phyloP scores from a whole-genome alignment of 2,329 filamentous ascomycete genomes.

The Trichoderma koningii region DNA sequence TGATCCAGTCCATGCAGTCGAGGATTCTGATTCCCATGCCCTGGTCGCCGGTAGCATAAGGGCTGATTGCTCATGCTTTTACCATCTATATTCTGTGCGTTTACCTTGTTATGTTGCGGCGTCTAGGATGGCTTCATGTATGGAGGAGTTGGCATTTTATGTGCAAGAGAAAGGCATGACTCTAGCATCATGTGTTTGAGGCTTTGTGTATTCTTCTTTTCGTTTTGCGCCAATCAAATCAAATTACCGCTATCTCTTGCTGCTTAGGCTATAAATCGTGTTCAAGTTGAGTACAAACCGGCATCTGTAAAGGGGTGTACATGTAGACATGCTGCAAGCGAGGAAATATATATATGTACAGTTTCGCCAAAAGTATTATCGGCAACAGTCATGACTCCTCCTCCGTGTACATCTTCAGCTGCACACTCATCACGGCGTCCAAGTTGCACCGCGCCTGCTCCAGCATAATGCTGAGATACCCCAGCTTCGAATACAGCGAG shows the following conservation, averaged over 20 bases:
- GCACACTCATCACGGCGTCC: slow-evolving; percentile 73
- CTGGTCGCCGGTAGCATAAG: slow-evolving; percentile 87
- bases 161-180: slow-evolving; percentile 20
- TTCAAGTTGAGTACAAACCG: neutral
- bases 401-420: slow-evolving; percentile 31
- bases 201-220: neutral
- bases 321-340: neutral
- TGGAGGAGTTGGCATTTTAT: slow-evolving; percentile 30
- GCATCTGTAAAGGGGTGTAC: neutral
- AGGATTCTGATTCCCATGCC: slow-evolving; percentile 91
- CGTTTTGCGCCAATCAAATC: neutral
- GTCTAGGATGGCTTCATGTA: slow-evolving; percentile 35
- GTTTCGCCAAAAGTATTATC: neutral
- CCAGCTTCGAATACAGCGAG: slow-evolving; percentile 79
- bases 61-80: neutral
- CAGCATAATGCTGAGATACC: slow-evolving; percentile 73
- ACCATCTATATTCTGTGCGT: slow-evolving; percentile 8
- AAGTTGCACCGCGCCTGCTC: slow-evolving; percentile 70
- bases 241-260: neutral
- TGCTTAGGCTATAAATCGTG: neutral
- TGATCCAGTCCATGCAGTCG: slow-evolving; percentile 97
- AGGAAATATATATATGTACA: slow-evolving; percentile 8
- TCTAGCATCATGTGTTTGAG: neutral
- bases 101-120: slow-evolving; percentile 19
- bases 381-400: neutral